Conservation (phyloP, 495 filamentous ascomycete species). For the Tuber calosporum region DNA sequence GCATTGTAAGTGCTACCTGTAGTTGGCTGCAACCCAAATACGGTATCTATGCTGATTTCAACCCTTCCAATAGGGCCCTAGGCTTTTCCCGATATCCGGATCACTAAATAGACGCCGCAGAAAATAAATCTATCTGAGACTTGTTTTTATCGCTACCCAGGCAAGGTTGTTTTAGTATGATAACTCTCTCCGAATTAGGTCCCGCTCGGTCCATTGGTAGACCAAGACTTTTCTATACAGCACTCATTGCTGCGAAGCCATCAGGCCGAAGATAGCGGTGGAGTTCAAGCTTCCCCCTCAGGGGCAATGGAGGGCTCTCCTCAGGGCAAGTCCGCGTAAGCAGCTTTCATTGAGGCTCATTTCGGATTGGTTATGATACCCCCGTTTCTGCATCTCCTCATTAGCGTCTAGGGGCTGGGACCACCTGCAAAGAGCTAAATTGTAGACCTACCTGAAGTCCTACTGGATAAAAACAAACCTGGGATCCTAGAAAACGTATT, state of each 20-base stretch:
- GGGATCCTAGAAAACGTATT: not conserved
- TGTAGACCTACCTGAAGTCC: not conserved
- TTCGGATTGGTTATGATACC: not conserved
- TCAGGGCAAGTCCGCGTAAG: not conserved
- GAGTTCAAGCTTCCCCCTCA: not conserved
- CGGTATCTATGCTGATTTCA: not conserved
- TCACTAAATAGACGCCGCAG: not conserved
- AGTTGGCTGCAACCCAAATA: not conserved
- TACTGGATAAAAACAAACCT: not conserved
- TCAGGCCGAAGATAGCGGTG: not conserved
- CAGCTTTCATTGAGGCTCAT: not conserved
- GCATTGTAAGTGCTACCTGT: not conserved
- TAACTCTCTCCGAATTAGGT: not conserved
- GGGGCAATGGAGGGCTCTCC: not conserved
- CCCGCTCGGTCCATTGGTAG: not conserved
- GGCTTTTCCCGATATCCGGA: not conserved
- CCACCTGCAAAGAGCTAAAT: not conserved
- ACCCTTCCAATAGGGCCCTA: not conserved
- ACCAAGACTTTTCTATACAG: not conserved
- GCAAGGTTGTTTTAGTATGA: no score
- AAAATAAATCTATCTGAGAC: not conserved
- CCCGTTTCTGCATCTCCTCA: not conserved
- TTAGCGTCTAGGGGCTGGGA: not conserved
- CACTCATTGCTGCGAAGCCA: not conserved
- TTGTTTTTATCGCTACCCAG: no score